Conservation (phyloP, 1,139 yeast genomes). For the Pichia kudriavzevii region DNA sequence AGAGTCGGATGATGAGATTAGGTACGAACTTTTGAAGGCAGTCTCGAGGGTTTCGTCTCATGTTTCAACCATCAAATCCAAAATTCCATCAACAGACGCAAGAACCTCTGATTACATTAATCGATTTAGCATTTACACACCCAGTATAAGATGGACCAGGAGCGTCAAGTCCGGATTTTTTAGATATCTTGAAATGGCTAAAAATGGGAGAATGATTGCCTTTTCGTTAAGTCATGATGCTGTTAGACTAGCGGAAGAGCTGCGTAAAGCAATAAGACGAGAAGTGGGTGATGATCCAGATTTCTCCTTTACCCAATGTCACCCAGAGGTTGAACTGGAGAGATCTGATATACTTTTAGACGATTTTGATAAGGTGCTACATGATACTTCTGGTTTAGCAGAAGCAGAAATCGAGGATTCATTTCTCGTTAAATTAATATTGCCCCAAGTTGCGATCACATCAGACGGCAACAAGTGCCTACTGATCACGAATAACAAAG, state of each 20-base stretch:
- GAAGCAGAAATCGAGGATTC: slow-evolving; percentile 50
- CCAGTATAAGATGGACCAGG: slow-evolving; percentile 77
- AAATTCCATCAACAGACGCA: slow-evolving; percentile 13
- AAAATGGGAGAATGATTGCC: slow-evolving; percentile 46
- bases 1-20: slow-evolving; percentile 20
- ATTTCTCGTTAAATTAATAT: slow-evolving; percentile 60
- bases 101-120: slow-evolving; percentile 49
- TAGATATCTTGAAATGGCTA: slow-evolving; percentile 54
- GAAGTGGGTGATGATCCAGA: slow-evolving; percentile 8
- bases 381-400: slow-evolving; percentile 30
- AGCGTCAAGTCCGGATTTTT: slow-evolving; percentile 52
- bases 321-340: slow-evolving; percentile 18
- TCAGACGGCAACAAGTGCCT: slow-evolving; percentile 57
- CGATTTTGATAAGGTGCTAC: slow-evolving; percentile 47
- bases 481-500: slow-evolving; percentile 62
- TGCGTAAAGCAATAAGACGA: slow-evolving; percentile 20
- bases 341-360: slow-evolving; percentile 28
- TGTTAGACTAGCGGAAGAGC: slow-evolving; percentile 54
- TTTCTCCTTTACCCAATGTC: slow-evolving; percentile 14
- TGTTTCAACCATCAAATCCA: slow-evolving; percentile 28
- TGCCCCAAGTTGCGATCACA: slow-evolving; percentile 83
- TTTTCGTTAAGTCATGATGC: slow-evolving; percentile 69
- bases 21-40: slow-evolving; percentile 13
- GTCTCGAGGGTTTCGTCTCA: slow-evolving; percentile 25
- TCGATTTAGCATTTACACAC: slow-evolving; percentile 69